Evolutionary conservation across 305 asterid species (phyloP), one percentile per base, ranked within the genome.

Genomic region (Euphrasia arctica): DNA sequence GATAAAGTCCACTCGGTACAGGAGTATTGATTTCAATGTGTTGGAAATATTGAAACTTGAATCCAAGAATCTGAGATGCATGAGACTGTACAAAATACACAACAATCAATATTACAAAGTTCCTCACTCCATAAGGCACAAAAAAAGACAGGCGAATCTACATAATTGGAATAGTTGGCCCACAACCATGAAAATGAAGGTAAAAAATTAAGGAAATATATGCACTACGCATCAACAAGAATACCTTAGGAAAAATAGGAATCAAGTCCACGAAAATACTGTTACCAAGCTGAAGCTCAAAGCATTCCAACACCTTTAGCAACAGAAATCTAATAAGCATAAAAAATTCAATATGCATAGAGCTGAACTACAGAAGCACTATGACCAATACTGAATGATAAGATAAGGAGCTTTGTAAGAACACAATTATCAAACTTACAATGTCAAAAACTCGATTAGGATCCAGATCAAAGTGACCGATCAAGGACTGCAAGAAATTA

Each of bases 401-500:
- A 28, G 69, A 51, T 36, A 41, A 31, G 39, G 59, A 41, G 36
- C 34, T n/a, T 41, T 60, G 48, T 52, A 52, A 52, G 64, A 12
- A 51, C 28, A 34, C 14, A 65, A 31, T 58, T 13, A 55, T 42
- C 78, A 59, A 66, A 80, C 99, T 81, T 79, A 93, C 99, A 73
- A 90, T 93, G 75, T 93, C 97, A 72, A 93, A 93, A 68, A 93
- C 99, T 54, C 99, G 91, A 69, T 93, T 93, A 27, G 99, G 99
- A 70, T 93, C 99, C 80, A 93, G 88, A 85, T 93, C 96, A 65
- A 93, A 93, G 82, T 93, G 97, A 58, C 99, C 99, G 64, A 93
- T 93, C 71, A 93, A 82, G n/a, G 97, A 93, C 99, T 93, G 94
- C 79, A 85, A 42, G 71, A 47, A 32, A 78, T 59, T 59, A 69